Percentiles rank a stretch among this genome's conserved stretches.
Evolutionary conservation across 2,329 filamentous ascomycete genomes (phyloP).

Genomic region (Colletotrichum sp.): DNA sequence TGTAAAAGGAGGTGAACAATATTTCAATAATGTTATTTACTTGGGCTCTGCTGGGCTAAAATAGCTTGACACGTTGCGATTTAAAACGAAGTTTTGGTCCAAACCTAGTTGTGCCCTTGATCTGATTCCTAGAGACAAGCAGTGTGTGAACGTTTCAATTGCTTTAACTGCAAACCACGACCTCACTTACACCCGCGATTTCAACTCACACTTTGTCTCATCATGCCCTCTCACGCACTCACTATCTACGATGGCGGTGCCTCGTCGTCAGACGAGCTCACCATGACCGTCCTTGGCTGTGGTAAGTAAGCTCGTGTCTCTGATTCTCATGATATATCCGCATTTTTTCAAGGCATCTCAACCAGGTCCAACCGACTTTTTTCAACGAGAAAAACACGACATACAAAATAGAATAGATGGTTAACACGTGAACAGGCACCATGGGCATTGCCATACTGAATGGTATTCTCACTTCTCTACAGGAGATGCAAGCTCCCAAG

Average conservation of each 20-base stretch:
- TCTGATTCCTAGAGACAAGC: not conserved
- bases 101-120: not conserved
- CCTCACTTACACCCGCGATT: conserved; percentile 13
- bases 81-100: not conserved
- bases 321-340: too few relatives aligned
- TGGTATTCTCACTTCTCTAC: conserved; percentile 77
- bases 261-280: conserved; percentile 55
- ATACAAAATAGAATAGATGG: not conserved
- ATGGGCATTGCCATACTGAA: conserved; percentile 87
- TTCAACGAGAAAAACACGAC: not conserved
- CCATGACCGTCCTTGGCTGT: conserved; percentile 81
- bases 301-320: conserved; percentile 57
- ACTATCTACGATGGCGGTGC: conserved; percentile 30
- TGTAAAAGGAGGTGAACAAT: conserved; percentile 11
- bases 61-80: not conserved
- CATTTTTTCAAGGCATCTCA: not conserved
- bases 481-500: conserved; percentile 50
- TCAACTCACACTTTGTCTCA: conserved; percentile 14
- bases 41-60: not conserved
- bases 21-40: not conserved
- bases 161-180: not conserved
- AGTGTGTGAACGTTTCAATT: not conserved
- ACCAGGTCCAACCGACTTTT: not conserved
- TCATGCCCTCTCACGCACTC: conserved; percentile 25
- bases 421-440: conserved; percentile 59